Evolutionary conservation across 2,329 filamentous ascomycete species (phyloP).

Genomic region (Botrytis tulipae): DNA sequence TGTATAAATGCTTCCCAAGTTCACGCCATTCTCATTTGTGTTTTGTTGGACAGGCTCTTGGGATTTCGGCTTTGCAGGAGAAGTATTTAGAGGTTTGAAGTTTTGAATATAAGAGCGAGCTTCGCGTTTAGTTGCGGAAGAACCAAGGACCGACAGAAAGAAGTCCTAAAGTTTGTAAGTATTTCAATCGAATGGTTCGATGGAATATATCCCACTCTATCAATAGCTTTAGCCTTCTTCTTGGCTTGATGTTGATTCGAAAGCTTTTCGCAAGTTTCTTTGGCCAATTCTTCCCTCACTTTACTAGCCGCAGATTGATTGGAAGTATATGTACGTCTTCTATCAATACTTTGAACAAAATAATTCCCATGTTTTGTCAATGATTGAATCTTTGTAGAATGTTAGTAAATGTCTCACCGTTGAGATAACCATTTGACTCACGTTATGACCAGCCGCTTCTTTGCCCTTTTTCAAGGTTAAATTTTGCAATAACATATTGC

Average conservation of each 20-base stretch:
- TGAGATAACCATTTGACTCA: conserved; percentile 30
- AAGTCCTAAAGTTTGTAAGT: conserved; percentile 62
- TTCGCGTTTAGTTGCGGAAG: conserved; percentile 88
- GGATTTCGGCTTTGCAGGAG: conserved; percentile 25
- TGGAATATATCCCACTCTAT: conserved; percentile 44
- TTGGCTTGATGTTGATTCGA: conserved; percentile 42
- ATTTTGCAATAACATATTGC: conserved; percentile 38
- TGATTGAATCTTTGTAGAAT: conserved; percentile 31
- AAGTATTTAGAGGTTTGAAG: conserved; percentile 55
- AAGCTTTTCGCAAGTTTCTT: conserved; percentile 35
- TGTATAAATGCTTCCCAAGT: conserved; percentile 60
- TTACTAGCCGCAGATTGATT: conserved; percentile 25
- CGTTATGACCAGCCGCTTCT: conserved; percentile 37
- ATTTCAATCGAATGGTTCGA: not conserved
- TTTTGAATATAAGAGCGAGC: conserved; percentile 88
- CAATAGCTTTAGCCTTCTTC: conserved; percentile 48
- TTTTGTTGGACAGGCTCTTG: conserved; percentile 20
- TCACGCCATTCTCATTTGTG: conserved; percentile 49
- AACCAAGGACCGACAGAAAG: conserved; percentile 80
- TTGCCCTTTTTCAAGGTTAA: conserved; percentile 38
- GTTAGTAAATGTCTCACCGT: conserved; percentile 26
- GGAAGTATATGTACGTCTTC: conserved; percentile 19
- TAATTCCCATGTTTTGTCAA: conserved; percentile 30
- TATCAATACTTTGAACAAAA: conserved; percentile 10
- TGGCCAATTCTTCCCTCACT: conserved; percentile 34